A percentile compares a stretch with the other conserved stretches of the same genome.
Evolutionary conservation across 2,329 filamentous ascomycete species (phyloP).

Genomic region (Shiraia bambusicola): DNA sequence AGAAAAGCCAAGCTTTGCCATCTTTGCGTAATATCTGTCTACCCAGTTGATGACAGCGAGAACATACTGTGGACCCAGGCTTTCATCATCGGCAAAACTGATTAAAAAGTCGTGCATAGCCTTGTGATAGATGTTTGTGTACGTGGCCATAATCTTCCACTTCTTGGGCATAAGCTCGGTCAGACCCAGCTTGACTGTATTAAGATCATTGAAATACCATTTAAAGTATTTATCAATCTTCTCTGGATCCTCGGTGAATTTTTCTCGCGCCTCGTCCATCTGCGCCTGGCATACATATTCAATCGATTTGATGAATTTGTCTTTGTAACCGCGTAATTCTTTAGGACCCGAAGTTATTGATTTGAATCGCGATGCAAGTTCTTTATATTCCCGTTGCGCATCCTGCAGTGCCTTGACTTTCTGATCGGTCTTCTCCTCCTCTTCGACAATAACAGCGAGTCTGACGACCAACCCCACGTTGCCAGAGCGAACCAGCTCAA

Average conservation of each 20-base stretch:
- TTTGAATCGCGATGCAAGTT: conserved; percentile 90
- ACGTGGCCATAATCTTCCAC: conserved; percentile 93
- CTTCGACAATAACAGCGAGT: conserved; percentile 87
- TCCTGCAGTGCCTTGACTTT: conserved; percentile 89
- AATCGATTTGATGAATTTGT: conserved; percentile 86
- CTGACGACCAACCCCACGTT: conserved; percentile 89
- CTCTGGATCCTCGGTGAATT: conserved; percentile 80
- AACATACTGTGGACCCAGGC: conserved; percentile 82
- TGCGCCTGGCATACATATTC: conserved; percentile 71
- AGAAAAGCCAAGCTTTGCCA: conserved; percentile 82
- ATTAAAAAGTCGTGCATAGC: conserved; percentile 95
- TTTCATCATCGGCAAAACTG: conserved; percentile 77
- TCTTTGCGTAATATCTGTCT: conserved; percentile 94
- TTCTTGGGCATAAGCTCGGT: conserved; percentile 87
- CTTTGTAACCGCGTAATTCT: conserved; percentile 91
- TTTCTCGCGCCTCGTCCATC: conserved; percentile 69
- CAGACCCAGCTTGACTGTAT: conserved; percentile 93
- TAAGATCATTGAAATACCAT: conserved; percentile 98
- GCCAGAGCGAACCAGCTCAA: conserved; percentile 80
- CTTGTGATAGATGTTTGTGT: conserved; percentile 85
- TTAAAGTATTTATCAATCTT: conserved; percentile 83
- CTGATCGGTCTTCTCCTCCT: conserved; percentile 94
- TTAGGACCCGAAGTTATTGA: conserved; percentile 93
- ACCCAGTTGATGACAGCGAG: conserved; percentile 93
- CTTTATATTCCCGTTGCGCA: conserved; percentile 91